Evolutionary conservation across 305 asterid genomes (phyloP).

Genomic region (Solanum chacoense): DNA sequence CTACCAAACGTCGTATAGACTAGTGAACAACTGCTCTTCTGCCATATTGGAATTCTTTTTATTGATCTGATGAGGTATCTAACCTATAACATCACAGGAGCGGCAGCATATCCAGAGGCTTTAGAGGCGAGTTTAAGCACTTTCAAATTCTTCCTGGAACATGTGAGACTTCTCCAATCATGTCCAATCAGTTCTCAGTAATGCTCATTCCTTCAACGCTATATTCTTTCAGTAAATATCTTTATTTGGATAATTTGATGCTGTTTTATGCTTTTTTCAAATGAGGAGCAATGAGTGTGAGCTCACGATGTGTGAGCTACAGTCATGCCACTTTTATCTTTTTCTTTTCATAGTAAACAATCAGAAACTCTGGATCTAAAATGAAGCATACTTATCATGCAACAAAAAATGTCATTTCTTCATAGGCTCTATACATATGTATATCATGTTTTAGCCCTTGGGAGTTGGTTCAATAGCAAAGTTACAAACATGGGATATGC

Average conservation of each 20-base stretch:
- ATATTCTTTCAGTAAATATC: conserved; percentile 1
- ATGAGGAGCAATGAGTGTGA: background rate
- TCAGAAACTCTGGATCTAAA: background rate
- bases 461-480: background rate
- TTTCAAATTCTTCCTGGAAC: conserved; percentile 96
- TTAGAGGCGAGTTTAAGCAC: conserved; percentile 91
- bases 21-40: background rate
- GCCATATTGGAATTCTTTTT: background rate
- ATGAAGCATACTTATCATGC: background rate
- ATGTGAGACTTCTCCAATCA: conserved; percentile 88
- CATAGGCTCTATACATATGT: background rate
- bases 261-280: background rate
- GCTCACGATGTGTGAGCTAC: background rate
- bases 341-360: background rate
- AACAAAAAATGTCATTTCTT: background rate
- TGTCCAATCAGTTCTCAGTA: conserved; percentile 99
- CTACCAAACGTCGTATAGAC: background rate
- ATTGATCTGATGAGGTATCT: background rate
- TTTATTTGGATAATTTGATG: background rate
- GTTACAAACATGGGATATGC: background rate
- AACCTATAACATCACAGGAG: conserved; percentile 51
- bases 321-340: background rate
- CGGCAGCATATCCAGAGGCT: conserved; percentile 98
- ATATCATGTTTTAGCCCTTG: background rate
- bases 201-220: conserved; percentile 14